Evolutionary conservation across 2,329 filamentous ascomycete genomes (phyloP).

Genomic region (Colletotrichum lupini): DNA sequence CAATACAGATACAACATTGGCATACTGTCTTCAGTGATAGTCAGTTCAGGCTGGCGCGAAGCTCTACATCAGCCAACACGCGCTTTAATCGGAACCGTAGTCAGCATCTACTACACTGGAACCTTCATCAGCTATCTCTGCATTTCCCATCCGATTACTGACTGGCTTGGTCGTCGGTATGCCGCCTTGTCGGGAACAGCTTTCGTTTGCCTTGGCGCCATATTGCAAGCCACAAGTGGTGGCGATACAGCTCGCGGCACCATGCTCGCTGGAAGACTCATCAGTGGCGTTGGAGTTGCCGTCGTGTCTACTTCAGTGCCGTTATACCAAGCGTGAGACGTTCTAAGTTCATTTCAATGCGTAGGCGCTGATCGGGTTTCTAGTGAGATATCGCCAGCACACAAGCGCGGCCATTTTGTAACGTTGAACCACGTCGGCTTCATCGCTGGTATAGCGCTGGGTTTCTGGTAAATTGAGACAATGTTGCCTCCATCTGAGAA

Average conservation of each 20-base stretch:
- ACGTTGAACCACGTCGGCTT: constrained; percentile 71
- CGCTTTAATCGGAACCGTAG: constrained; percentile 61
- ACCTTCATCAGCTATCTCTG: constrained; percentile 67
- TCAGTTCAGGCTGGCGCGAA: constrained; percentile 64
- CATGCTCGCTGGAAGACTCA: constrained; percentile 62
- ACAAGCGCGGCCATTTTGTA: constrained; percentile 64
- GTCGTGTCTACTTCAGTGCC: constrained; percentile 68
- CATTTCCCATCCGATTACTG: constrained; percentile 62
- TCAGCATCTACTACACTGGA: constrained; percentile 67
- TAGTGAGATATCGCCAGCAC: constrained; percentile 66
- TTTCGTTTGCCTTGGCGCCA: constrained; percentile 59
- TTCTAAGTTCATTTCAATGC: neutral
- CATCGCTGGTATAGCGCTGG: constrained; percentile 62
- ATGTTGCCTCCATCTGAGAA: neutral
- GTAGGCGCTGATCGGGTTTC: neutral
- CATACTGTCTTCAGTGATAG: constrained; percentile 65
- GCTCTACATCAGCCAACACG: constrained; percentile 54
- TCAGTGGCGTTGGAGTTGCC: constrained; percentile 64
- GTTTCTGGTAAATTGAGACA: constrained; percentile 59
- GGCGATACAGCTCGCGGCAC: constrained; percentile 54
- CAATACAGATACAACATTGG: constrained; percentile 65
- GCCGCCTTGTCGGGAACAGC: constrained; percentile 60
- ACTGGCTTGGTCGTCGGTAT: constrained; percentile 61
- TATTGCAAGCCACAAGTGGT: constrained; percentile 56
- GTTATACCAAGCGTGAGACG: constrained; percentile 63